phyloP scores from a whole-genome alignment of 2,329 filamentous ascomycete species.

The Fusarium duplospermum region DNA sequence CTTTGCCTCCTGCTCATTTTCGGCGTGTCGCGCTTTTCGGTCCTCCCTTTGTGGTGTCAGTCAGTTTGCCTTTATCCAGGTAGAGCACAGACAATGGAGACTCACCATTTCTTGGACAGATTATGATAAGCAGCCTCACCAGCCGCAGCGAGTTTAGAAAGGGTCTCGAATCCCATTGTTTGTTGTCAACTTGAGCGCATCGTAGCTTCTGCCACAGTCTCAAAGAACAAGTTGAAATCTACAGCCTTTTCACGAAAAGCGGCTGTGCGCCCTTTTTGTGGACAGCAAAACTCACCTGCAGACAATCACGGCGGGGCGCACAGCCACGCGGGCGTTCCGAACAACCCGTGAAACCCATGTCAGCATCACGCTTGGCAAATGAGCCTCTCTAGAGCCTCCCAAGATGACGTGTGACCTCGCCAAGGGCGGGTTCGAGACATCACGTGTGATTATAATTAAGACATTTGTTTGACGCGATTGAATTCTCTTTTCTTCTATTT shows the following conservation, averaged over 20 bases:
- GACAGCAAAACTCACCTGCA: not conserved
- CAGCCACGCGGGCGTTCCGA: slow-evolving; percentile 35
- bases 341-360: not conserved
- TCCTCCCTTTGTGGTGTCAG: slow-evolving; percentile 12
- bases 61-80: not conserved
- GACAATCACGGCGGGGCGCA: slow-evolving; percentile 21
- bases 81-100: not conserved
- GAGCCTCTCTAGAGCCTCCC: slow-evolving; percentile 13
- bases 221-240: not conserved
- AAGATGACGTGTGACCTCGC: slow-evolving; percentile 17
- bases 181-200: slow-evolving; percentile 15
- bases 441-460: not conserved
- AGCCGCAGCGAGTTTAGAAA: slow-evolving; percentile 22
- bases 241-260: not conserved
- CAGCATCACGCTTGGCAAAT: slow-evolving; percentile 29
- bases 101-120: slow-evolving; percentile 35
- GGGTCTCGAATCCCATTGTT: slow-evolving; percentile 36
- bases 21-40: slow-evolving; percentile 7
- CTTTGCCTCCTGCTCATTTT: slow-evolving; percentile 14
- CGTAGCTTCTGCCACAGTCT: not conserved
- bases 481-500: not conserved
- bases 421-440: not conserved
- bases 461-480: not conserved
- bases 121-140: slow-evolving; percentile 33
- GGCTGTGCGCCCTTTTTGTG: slow-evolving; percentile 5